Conservation (phyloP, 345 rosid species). For the Abelmoschus esculentus region DNA sequence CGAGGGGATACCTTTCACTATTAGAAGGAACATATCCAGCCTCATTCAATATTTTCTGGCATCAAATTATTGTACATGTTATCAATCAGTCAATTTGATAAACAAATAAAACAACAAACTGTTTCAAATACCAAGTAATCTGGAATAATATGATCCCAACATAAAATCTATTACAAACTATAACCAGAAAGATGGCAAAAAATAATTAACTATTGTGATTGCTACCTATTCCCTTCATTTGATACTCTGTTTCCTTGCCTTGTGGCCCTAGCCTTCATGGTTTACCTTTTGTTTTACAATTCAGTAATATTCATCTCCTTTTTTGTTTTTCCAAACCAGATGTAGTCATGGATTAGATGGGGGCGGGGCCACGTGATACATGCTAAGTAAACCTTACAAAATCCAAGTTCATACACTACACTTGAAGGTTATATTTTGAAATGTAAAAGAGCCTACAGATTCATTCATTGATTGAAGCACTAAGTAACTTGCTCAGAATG, state of each 20-base stretch:
- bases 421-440: constrained; percentile 1
- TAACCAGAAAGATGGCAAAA: neutral
- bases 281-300: neutral
- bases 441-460: neutral
- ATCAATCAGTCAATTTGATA: constrained; percentile 9
- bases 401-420: neutral
- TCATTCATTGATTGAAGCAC: neutral
- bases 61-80: constrained; percentile 8
- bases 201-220: neutral
- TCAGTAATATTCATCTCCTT: neutral
- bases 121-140: neutral
- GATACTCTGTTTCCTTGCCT: neutral
- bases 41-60: constrained; percentile 68
- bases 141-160: constrained; percentile 1
- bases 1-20: constrained; percentile 81
- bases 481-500: neutral
- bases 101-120: neutral
- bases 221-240: neutral
- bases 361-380: neutral
- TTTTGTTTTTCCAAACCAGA: neutral
- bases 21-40: constrained; percentile 90
- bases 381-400: neutral
- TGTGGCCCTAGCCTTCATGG: neutral
- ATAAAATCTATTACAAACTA: neutral
- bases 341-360: neutral